Conservation (phyloP, 768 basidiomycete species). For the Rubroboletus satanas region DNA sequence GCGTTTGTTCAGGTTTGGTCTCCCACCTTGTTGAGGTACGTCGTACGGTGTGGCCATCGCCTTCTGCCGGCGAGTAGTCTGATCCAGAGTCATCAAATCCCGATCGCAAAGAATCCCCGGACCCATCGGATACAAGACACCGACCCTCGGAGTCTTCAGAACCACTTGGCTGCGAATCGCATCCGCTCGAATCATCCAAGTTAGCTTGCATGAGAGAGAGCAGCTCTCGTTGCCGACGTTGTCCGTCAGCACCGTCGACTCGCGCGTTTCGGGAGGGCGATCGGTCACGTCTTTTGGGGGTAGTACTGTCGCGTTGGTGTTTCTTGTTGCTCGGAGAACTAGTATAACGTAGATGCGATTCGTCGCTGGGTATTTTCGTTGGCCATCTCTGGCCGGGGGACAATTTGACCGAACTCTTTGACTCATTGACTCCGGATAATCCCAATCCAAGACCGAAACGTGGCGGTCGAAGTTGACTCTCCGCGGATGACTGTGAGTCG, state of each 20-base stretch:
- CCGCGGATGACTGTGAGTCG: slow-evolving; percentile 21
- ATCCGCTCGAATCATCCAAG: slow-evolving; percentile 12
- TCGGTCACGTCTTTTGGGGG: slow-evolving; percentile 12
- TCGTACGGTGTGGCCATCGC: slow-evolving; percentile 4
- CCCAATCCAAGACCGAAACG: slow-evolving; percentile 32
- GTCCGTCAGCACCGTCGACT: slow-evolving; percentile 7
- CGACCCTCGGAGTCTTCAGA: slow-evolving; percentile 14
- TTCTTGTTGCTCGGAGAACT: slow-evolving; percentile 8
- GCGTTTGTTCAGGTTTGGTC: slow-evolving; percentile 7
- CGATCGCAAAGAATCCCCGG: slow-evolving; percentile 19
- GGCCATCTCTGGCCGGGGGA: slow-evolving; percentile 16
- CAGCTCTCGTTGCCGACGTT: slow-evolving; percentile 21
- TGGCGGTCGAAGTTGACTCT: slow-evolving; percentile 20
- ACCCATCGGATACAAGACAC: slow-evolving; percentile 14
- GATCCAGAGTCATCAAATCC: slow-evolving; percentile 27
- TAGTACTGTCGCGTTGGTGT: slow-evolving; percentile 5
- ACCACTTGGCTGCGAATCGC: slow-evolving; percentile 18
- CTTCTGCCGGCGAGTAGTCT: slow-evolving; percentile 31
- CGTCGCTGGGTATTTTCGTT: slow-evolving; percentile 5
- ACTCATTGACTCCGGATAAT: slow-evolving; percentile 12
- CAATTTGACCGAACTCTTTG: slow-evolving; percentile 8
- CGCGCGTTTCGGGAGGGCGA: slow-evolving; percentile 2
- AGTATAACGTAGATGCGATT: not conserved
- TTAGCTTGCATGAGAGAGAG: slow-evolving; percentile 5
- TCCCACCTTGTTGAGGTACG: slow-evolving; percentile 2